phyloP scores from a whole-genome alignment of 768 basidiomycete species.

The Tricholoma sp. region DNA sequence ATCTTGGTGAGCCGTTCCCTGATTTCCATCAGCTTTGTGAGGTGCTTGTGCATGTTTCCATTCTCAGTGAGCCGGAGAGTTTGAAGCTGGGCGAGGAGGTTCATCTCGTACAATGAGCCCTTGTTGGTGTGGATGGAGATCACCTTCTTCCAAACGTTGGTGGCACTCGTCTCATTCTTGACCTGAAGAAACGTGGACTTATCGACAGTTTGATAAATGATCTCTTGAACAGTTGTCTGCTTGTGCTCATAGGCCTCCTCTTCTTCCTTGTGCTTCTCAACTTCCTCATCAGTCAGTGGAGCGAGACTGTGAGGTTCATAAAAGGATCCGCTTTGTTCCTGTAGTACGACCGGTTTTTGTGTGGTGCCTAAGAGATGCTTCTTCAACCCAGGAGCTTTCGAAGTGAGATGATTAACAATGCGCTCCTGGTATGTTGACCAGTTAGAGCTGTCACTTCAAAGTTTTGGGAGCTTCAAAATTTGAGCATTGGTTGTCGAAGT shows the following conservation, averaged over 20 bases:
- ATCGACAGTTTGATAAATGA: conserved; percentile 20
- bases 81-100: too few species aligned
- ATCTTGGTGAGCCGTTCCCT: background rate
- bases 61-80: background rate
- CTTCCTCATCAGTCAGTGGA: conserved; percentile 13
- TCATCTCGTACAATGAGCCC: conserved; percentile 13
- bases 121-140: conserved; percentile 17
- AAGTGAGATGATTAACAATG: too few species aligned
- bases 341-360: too few species aligned
- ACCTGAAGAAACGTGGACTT: conserved; percentile 18
- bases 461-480: too few species aligned
- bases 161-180: conserved; percentile 14
- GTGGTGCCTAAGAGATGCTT: too few species aligned
- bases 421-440: too few species aligned
- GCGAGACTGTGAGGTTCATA: too few species aligned
- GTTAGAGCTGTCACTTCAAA: too few species aligned
- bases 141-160: conserved; percentile 18
- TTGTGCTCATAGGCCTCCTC: conserved; percentile 18
- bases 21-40: too few species aligned
- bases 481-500: too few species aligned
- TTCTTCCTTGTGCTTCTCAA: conserved; percentile 14
- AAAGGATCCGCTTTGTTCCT: too few species aligned
- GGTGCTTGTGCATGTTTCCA: background rate
- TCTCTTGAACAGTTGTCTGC: conserved; percentile 17
- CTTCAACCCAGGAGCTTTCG: too few species aligned